Percentiles rank a stretch among this genome's conserved stretches.
These are phyloP conservation scores for Populus alba DNA, from an alignment of 345 rosid genomes.

Conservation along the genomic window DNA sequence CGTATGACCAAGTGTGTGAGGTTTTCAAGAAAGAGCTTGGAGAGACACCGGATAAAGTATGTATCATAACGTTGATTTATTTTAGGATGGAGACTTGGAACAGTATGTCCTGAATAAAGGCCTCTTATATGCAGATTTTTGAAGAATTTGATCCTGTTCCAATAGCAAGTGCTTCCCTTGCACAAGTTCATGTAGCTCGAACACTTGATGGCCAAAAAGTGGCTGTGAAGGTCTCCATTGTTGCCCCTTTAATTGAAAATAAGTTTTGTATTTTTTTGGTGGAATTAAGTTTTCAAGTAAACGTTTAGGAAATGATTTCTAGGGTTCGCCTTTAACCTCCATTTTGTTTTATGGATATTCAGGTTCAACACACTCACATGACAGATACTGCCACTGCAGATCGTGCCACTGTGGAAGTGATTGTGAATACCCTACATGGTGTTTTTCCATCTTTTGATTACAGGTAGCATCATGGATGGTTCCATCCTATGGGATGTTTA, in stretches of 20 bases:
- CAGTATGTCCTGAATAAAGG: constrained; percentile 1
- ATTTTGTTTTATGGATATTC: constrained; percentile 24
- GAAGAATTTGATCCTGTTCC: constrained; percentile 85
- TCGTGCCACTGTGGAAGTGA: constrained; percentile 69
- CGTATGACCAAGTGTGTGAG: constrained; percentile 87
- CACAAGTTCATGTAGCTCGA: constrained; percentile 96
- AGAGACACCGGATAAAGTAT: constrained; percentile 74
- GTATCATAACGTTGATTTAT: constrained; percentile 11
- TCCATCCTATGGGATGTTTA: not conserved
- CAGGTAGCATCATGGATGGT: constrained; percentile 44
- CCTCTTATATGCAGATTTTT: constrained; percentile 49
- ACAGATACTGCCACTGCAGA: constrained; percentile 92
- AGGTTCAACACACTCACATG: constrained; percentile 96
- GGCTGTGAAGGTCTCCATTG: constrained; percentile 76
- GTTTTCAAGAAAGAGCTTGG: constrained; percentile 93
- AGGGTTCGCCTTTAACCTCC: constrained; percentile 8
- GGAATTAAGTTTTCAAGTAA: not conserved
- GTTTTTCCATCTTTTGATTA: constrained; percentile 93
- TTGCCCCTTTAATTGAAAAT: constrained; percentile 19
- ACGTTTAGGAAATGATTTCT: not conserved
- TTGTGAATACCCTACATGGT: constrained; percentile 75
- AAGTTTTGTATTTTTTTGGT: not conserved
- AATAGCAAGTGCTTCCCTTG: constrained; percentile 96
- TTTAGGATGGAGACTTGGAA: constrained; percentile 1
- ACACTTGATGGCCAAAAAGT: constrained; percentile 71